phyloP scores from a whole-genome alignment of 495 filamentous ascomycete species.

The Trichoderma orchidacearum region DNA sequence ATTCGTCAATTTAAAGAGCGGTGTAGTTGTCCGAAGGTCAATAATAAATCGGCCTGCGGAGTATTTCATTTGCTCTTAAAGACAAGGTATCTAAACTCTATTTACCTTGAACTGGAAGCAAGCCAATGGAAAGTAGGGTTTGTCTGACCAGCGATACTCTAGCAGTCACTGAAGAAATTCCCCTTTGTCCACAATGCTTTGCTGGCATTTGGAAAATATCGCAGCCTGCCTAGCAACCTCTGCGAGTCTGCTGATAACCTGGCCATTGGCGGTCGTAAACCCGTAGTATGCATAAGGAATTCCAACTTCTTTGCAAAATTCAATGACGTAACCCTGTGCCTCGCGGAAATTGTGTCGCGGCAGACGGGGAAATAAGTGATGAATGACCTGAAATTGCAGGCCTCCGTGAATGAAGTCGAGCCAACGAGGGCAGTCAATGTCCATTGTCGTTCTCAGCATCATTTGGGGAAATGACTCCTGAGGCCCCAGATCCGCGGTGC shows the following conservation, averaged over 20 bases:
- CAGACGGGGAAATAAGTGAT: slow-evolving; percentile 90
- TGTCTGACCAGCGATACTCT: background rate
- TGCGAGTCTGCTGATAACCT: slow-evolving; percentile 69
- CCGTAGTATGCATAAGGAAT: slow-evolving; percentile 92
- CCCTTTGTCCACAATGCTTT: slow-evolving; percentile 28
- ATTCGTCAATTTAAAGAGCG: too few relatives aligned
- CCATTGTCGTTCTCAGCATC: slow-evolving; percentile 97
- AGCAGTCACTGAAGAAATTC: slow-evolving; percentile 1
- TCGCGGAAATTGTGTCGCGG: slow-evolving; percentile 83
- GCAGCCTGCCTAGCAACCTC: slow-evolving; percentile 81
- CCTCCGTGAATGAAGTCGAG: slow-evolving; percentile 95
- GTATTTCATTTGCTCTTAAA: too few relatives aligned
- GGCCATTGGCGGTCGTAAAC: slow-evolving; percentile 83
- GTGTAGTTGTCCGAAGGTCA: too few relatives aligned
- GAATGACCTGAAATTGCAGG: slow-evolving; percentile 91
- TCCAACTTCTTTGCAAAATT: slow-evolving; percentile 81
- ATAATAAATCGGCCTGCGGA: too few relatives aligned
- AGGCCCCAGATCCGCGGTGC: slow-evolving; percentile 75
- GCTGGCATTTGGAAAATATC: slow-evolving; percentile 79
- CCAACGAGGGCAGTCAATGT: slow-evolving; percentile 91
- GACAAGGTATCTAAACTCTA: too few relatives aligned
- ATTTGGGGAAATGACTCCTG: slow-evolving; percentile 89
- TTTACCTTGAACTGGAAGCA: too few relatives aligned
- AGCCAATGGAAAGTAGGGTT: too few relatives aligned
- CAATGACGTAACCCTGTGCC: slow-evolving; percentile 69